These are phyloP conservation scores for Cicer yamashitae DNA, from an alignment of 306 rosid species.

Conservation along the genomic window DNA sequence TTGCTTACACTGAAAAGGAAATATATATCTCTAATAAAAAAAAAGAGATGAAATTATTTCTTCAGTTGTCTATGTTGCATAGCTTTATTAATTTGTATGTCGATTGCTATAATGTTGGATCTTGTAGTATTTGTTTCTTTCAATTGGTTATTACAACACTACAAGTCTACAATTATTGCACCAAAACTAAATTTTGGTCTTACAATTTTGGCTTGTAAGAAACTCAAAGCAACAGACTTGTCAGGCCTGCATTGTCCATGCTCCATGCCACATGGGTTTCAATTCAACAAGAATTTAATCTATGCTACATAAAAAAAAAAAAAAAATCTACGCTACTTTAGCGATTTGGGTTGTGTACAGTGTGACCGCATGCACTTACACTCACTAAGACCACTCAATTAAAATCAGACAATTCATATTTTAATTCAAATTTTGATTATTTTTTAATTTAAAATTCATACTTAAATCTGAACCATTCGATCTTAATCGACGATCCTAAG, in stretches of 20 bases:
- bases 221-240: slow-evolving; percentile 28
- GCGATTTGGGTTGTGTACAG: no score
- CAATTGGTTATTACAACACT: slow-evolving; percentile 37
- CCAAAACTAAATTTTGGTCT: slow-evolving; percentile 31
- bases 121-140: slow-evolving; percentile 43
- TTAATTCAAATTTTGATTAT: no score
- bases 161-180: neutral
- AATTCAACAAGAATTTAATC: neutral
- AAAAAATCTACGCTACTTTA: no score
- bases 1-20: neutral
- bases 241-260: slow-evolving; percentile 32
- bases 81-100: slow-evolving; percentile 2
- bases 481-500: no score
- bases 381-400: no score
- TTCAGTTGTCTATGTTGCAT: slow-evolving; percentile 24
- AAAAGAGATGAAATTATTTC: slow-evolving; percentile 14
- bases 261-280: slow-evolving; percentile 42
- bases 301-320: no score
- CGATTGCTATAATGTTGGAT: slow-evolving; percentile 3
- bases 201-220: neutral
- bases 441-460: no score
- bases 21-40: neutral
- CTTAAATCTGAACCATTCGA: no score
- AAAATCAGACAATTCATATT: no score
- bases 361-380: no score